phyloP scores from a whole-genome alignment of 2,329 filamentous ascomycete genomes.

The Trichoderma arundinaceum region DNA sequence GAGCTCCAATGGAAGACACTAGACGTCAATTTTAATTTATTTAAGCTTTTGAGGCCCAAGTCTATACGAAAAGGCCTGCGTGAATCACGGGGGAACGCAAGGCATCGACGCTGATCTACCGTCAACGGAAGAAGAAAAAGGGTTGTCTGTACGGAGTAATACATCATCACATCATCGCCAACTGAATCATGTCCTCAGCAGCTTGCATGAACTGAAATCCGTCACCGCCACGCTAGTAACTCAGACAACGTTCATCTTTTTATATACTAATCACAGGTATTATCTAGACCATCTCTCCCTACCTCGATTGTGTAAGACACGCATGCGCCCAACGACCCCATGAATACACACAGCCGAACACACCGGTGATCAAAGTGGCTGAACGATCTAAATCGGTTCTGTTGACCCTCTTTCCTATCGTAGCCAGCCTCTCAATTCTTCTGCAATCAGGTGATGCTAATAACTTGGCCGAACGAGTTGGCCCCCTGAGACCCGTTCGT shows the following conservation, averaged over 20 bases:
- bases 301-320: conserved; percentile 8
- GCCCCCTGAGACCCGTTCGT: too few species aligned
- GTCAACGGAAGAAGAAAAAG: too few species aligned
- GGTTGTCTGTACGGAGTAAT: background rate
- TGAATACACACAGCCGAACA: background rate
- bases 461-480: background rate
- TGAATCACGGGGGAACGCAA: too few species aligned
- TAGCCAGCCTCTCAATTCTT: background rate
- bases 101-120: too few species aligned
- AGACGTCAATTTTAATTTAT: conserved; percentile 2
- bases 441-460: background rate
- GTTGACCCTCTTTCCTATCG: too few species aligned
- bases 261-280: too few species aligned
- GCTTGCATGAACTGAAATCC: conserved; percentile 3
- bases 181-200: conserved; percentile 3
- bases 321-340: background rate
- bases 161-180: background rate
- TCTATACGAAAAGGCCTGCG: background rate
- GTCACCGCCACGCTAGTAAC: conserved; percentile 11
- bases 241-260: background rate
- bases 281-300: background rate
- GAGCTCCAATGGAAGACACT: conserved; percentile 1
- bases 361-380: background rate
- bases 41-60: background rate
- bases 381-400: background rate